Percentiles rank a stretch among this genome's conserved stretches.
These are phyloP conservation scores for Entonaema liquescens DNA, from an alignment of 495 filamentous ascomycete genomes.

Conservation along the genomic window DNA sequence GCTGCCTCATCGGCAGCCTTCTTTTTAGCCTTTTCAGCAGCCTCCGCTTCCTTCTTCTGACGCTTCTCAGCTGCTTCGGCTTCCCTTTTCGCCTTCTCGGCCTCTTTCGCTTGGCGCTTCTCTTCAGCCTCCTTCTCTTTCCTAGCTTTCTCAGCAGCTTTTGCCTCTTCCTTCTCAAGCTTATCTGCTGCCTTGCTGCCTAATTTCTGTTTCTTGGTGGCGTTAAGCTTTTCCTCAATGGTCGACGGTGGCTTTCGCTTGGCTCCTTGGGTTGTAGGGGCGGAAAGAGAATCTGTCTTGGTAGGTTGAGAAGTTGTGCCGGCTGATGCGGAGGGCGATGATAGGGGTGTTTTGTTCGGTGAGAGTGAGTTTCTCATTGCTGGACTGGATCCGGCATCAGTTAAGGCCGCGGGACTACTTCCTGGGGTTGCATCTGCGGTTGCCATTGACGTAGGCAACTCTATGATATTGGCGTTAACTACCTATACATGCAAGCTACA, in stretches of 20 bases:
- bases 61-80: slow-evolving; percentile 63
- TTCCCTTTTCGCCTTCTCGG: slow-evolving; percentile 52
- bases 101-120: slow-evolving; percentile 3
- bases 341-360: slow-evolving; percentile 41
- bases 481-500: not conserved
- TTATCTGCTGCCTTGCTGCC: not conserved
- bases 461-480: slow-evolving; percentile 12
- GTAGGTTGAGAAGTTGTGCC: slow-evolving; percentile 3
- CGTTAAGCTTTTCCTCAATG: not conserved
- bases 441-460: slow-evolving; percentile 6
- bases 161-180: not conserved
- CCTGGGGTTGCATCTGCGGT: slow-evolving; percentile 36
- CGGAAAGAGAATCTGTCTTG: slow-evolving; percentile 2
- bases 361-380: slow-evolving; percentile 41
- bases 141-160: slow-evolving; percentile 43
- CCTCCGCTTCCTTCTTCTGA: slow-evolving; percentile 58
- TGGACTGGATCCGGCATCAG: slow-evolving; percentile 50
- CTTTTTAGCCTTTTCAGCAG: slow-evolving; percentile 61
- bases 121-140: slow-evolving; percentile 55
- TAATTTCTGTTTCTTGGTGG: not conserved
- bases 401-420: slow-evolving; percentile 45
- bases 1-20: slow-evolving; percentile 56
- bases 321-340: slow-evolving; percentile 6
- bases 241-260: slow-evolving; percentile 19
- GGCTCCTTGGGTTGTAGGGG: slow-evolving; percentile 15